Percentiles rank a stretch among this genome's conserved stretches.
Evolutionary conservation across 306 rosid genomes (phyloP).

Genomic region (Cicer judaicum): DNA sequence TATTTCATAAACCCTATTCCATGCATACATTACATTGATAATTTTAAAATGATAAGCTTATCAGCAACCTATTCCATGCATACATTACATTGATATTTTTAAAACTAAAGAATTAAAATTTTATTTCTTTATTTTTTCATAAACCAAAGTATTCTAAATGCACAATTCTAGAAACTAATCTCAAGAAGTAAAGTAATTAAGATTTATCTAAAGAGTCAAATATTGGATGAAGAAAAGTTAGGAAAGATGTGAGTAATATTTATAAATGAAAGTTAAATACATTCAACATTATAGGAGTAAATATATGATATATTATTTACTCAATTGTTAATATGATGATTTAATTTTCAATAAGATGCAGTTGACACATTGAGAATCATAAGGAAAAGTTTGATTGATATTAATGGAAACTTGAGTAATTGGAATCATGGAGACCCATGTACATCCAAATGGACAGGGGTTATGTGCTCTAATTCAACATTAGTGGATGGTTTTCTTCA

Average conservation of each 20-base stretch:
- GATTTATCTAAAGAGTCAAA: not conserved
- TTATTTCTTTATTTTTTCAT: too few relatives aligned
- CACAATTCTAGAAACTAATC: too few relatives aligned
- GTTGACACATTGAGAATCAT: slow-evolving; percentile 65
- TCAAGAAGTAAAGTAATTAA: too few relatives aligned
- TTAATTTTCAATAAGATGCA: slow-evolving; percentile 52
- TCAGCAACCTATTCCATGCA: not conserved
- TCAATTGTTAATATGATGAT: slow-evolving; percentile 28
- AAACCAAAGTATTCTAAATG: too few relatives aligned
- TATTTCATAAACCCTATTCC: not conserved
- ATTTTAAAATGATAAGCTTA: too few relatives aligned
- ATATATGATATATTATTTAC: slow-evolving; percentile 7
- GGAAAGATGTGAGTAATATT: not conserved
- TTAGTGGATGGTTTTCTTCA: slow-evolving; percentile 60
- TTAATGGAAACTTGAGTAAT: slow-evolving; percentile 65
- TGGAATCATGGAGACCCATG: slow-evolving; percentile 95
- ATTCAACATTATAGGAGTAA: not conserved
- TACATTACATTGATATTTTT: not conserved
- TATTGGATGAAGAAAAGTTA: not conserved
- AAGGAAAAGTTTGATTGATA: slow-evolving; percentile 64
- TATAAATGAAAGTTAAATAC: not conserved
- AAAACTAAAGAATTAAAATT: too few relatives aligned
- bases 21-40: not conserved
- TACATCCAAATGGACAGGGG: slow-evolving; percentile 73
- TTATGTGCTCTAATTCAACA: slow-evolving; percentile 60